Evolutionary conservation across 768 basidiomycete species (phyloP).

Genomic region (Boletus sensibilis): DNA sequence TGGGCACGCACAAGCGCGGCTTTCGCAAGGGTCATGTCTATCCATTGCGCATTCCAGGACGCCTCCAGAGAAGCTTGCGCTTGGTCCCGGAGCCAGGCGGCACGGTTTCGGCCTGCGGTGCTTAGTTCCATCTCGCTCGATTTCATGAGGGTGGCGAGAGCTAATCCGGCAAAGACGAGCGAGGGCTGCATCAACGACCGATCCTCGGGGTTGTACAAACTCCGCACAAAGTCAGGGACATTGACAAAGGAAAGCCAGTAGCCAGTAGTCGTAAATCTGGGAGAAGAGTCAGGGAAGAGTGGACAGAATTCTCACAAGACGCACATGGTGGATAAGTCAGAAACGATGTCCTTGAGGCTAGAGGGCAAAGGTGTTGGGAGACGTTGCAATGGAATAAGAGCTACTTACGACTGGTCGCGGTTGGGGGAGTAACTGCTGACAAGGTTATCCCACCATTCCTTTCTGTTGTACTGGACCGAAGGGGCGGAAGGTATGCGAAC

Average conservation of each 20-base stretch:
- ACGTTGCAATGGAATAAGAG: neutral
- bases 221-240: constrained; percentile 50
- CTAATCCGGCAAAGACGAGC: constrained; percentile 65
- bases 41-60: constrained; percentile 49
- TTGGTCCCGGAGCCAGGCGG: constrained; percentile 53
- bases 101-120: constrained; percentile 51
- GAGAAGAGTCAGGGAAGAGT: constrained; percentile 7
- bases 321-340: constrained; percentile 54
- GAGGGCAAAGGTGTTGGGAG: constrained; percentile 4
- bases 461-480: constrained; percentile 33
- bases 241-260: constrained; percentile 73
- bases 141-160: constrained; percentile 68
- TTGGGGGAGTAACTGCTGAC: constrained; percentile 41
- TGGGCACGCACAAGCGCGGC: constrained; percentile 58
- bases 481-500: constrained; percentile 29
- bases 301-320: constrained; percentile 17
- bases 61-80: constrained; percentile 55
- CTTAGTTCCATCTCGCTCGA: constrained; percentile 68
- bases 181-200: constrained; percentile 65
- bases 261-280: constrained; percentile 60
- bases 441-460: constrained; percentile 51
- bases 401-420: constrained; percentile 43
- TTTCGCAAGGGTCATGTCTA: constrained; percentile 67
- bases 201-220: constrained; percentile 50
- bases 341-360: constrained; percentile 49